Percentiles rank a stretch among this genome's conserved stretches.
These are phyloP conservation scores for Trifolium pratense DNA, from an alignment of 306 rosid genomes.

Conservation along the genomic window DNA sequence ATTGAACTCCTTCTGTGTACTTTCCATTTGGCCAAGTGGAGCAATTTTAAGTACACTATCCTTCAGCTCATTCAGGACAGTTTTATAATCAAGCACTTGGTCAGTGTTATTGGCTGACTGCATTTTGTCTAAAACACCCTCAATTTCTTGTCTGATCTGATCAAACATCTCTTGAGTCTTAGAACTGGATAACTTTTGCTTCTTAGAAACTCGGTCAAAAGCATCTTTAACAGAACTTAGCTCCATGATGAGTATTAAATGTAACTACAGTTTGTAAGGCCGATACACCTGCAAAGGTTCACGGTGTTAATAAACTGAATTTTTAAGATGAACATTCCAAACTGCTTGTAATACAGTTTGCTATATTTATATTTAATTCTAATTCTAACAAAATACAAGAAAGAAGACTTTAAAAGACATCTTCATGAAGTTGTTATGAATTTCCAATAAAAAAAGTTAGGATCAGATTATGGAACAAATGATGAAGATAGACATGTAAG, in stretches of 20 bases:
- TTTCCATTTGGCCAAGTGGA: conserved; percentile 68
- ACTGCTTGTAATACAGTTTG: conserved; percentile 5
- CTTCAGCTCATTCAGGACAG: conserved; percentile 64
- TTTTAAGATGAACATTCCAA: conserved; percentile 26
- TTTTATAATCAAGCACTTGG: conserved; percentile 39
- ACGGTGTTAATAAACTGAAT: conserved; percentile 29
- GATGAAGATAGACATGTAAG: neutral
- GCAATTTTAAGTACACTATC: conserved; percentile 60
- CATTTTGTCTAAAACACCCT: conserved; percentile 59
- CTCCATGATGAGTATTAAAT: conserved; percentile 65
- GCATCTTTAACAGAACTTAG: conserved; percentile 75
- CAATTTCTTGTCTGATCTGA: conserved; percentile 68
- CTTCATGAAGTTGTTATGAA: neutral
- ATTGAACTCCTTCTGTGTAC: conserved; percentile 82
- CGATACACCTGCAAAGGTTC: conserved; percentile 44
- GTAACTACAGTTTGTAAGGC: conserved; percentile 38
- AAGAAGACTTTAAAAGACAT: conserved; percentile 6
- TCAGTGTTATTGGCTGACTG: conserved; percentile 50
- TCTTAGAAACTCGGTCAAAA: conserved; percentile 75
- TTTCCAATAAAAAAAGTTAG: neutral
- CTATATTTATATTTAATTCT: neutral
- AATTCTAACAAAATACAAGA: conserved; percentile 6
- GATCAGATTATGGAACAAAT: conserved; percentile 14
- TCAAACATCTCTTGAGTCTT: conserved; percentile 74
- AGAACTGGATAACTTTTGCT: conserved; percentile 73